These are phyloP conservation scores for Pseudogymnoascus sp. DNA, from an alignment of 2,329 filamentous ascomycete species.

Conservation along the genomic window DNA sequence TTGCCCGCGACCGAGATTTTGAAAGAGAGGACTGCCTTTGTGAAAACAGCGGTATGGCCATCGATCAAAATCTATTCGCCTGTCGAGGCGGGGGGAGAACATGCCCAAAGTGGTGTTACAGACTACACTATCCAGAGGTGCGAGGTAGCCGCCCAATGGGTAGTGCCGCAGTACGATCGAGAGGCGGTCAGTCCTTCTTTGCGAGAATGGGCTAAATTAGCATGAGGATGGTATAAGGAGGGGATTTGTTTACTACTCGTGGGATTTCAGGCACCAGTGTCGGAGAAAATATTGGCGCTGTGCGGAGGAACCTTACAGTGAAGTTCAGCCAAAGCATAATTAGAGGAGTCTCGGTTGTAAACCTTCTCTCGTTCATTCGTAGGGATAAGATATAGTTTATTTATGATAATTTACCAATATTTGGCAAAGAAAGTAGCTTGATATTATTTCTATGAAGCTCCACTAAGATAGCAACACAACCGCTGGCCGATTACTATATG, in stretches of 20 bases:
- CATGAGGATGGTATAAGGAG: neutral
- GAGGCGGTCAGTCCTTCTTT: neutral
- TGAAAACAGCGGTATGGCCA: neutral
- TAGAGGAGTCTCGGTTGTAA: neutral
- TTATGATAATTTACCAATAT: neutral
- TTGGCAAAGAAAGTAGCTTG: neutral
- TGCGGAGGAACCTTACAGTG: neutral
- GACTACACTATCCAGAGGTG: neutral
- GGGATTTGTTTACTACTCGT: neutral
- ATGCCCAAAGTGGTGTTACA: neutral
- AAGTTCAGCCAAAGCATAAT: neutral
- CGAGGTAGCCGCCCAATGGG: neutral
- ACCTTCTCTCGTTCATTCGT: neutral
- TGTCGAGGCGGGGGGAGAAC: neutral
- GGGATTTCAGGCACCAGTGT: neutral
- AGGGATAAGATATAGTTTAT: neutral
- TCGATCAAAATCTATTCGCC: neutral
- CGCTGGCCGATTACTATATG: slow-evolving; percentile 2
- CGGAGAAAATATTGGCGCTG: neutral
- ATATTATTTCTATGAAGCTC: neutral
- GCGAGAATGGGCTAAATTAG: neutral
- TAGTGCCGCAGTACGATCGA: neutral
- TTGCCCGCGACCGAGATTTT: neutral
- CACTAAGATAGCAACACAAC: neutral
- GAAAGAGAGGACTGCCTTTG: neutral